Conservation (phyloP, 768 basidiomycete species). For the Strobilomyces dryophilus region DNA sequence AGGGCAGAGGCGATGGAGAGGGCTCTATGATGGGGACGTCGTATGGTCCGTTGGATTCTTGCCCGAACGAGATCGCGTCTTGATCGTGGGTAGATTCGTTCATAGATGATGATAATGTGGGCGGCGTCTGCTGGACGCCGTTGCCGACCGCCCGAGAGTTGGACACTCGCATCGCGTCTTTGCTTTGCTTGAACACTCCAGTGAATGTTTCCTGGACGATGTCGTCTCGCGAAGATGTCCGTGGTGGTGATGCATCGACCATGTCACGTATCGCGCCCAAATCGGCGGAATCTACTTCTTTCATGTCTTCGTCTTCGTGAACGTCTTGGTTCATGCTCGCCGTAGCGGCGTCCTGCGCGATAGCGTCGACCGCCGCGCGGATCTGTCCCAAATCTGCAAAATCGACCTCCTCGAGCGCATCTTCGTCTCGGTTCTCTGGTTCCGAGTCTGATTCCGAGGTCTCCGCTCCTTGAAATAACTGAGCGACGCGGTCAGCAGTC, state of each 20-base stretch:
- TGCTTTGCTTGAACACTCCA: constrained; percentile 32
- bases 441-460: constrained; percentile 22
- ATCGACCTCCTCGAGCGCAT: constrained; percentile 56
- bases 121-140: neutral
- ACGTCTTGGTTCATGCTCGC: neutral
- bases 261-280: constrained; percentile 17
- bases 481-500: constrained; percentile 64
- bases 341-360: constrained; percentile 5
- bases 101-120: neutral
- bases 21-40: neutral
- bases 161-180: neutral
- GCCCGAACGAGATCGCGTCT: neutral
- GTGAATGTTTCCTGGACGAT: constrained; percentile 34
- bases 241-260: constrained; percentile 8
- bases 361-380: constrained; percentile 36
- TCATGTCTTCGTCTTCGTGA: constrained; percentile 38
- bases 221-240: constrained; percentile 9
- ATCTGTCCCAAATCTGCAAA: constrained; percentile 58
- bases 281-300: constrained; percentile 49
- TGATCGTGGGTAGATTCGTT: neutral
- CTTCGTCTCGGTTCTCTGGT: constrained; percentile 26
- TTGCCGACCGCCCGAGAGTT: constrained; percentile 2
- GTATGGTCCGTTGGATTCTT: neutral
- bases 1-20: neutral
- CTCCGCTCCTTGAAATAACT: constrained; percentile 51